Percentiles rank a stretch among this genome's conserved stretches.
phyloP scores from a whole-genome alignment of 2,329 filamentous ascomycete species.

The Beauveria australis region DNA sequence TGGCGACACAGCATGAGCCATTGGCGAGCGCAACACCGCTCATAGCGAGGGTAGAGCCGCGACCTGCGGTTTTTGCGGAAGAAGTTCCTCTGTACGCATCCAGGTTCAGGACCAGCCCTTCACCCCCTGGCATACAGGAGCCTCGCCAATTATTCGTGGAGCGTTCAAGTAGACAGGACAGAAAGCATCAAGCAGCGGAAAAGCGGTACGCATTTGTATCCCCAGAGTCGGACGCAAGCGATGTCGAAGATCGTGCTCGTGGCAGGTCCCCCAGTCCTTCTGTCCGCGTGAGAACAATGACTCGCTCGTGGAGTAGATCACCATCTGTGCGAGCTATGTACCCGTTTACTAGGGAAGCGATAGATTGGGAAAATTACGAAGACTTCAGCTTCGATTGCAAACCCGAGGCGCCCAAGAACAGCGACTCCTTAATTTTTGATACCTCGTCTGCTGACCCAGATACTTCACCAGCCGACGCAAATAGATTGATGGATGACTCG shows the following conservation, averaged over 20 bases:
- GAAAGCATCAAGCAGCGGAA: background rate
- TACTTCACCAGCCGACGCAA: conserved; percentile 13
- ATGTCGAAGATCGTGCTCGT: background rate
- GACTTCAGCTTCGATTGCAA: conserved; percentile 10
- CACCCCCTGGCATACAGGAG: background rate
- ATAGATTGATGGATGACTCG: conserved; percentile 3
- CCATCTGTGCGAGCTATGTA: background rate
- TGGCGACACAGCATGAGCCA: background rate
- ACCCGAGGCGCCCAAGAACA: conserved; percentile 18
- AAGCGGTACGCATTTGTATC: background rate
- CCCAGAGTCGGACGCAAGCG: background rate
- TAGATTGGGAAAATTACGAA: conserved; percentile 5
- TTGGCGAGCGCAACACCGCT: background rate
- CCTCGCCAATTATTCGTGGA: background rate
- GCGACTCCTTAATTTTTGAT: conserved; percentile 23
- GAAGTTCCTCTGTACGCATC: background rate
- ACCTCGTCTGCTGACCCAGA: conserved; percentile 19
- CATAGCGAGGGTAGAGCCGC: background rate
- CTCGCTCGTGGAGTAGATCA: background rate
- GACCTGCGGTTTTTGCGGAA: background rate
- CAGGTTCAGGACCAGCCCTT: background rate
- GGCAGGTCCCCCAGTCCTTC: background rate
- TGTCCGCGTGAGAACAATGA: background rate
- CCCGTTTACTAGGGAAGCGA: background rate
- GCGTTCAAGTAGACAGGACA: background rate